These are phyloP conservation scores for Rutstroemia sp. DNA, from an alignment of 2,329 filamentous ascomycete genomes.

Conservation along the genomic window DNA sequence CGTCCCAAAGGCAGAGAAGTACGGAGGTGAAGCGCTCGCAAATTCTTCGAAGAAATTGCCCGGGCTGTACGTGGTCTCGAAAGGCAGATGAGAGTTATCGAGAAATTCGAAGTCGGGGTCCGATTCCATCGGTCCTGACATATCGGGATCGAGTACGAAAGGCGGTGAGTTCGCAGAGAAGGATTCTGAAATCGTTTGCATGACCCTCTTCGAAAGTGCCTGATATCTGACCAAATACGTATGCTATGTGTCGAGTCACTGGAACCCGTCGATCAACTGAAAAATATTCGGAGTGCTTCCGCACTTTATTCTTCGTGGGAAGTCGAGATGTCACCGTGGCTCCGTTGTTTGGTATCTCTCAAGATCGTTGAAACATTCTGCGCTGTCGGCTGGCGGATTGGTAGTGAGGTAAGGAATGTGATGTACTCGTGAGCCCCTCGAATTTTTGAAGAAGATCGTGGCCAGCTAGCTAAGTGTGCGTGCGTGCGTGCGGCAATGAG, in stretches of 20 bases:
- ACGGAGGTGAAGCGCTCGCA: constrained; percentile 20
- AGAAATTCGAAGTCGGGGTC: constrained; percentile 34
- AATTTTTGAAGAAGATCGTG: constrained; percentile 1
- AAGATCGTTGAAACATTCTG: constrained; percentile 1
- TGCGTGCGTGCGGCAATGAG: not conserved
- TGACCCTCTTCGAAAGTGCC: constrained; percentile 14
- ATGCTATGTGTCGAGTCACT: not conserved
- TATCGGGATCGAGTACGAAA: constrained; percentile 30
- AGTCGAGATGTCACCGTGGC: not conserved
- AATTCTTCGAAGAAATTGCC: constrained; percentile 29
- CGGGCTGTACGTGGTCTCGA: constrained; percentile 26
- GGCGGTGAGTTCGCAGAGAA: constrained; percentile 28
- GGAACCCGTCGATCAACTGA: not conserved
- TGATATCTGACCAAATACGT: not conserved
- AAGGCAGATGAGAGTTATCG: constrained; percentile 25
- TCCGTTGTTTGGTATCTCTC: not conserved
- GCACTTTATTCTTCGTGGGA: not conserved
- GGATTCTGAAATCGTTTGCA: constrained; percentile 24
- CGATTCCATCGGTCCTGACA: constrained; percentile 28
- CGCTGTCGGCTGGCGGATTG: not conserved
- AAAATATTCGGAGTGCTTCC: not conserved
- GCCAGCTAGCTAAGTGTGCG: not conserved
- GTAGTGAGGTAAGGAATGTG: not conserved
- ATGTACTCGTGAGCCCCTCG: not conserved
- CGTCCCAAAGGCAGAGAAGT: constrained; percentile 21